A percentile compares a stretch with the other conserved stretches of the same genome.
phyloP scores from a whole-genome alignment of 2,329 filamentous ascomycete genomes.

The Taxawa tesnikishii region DNA sequence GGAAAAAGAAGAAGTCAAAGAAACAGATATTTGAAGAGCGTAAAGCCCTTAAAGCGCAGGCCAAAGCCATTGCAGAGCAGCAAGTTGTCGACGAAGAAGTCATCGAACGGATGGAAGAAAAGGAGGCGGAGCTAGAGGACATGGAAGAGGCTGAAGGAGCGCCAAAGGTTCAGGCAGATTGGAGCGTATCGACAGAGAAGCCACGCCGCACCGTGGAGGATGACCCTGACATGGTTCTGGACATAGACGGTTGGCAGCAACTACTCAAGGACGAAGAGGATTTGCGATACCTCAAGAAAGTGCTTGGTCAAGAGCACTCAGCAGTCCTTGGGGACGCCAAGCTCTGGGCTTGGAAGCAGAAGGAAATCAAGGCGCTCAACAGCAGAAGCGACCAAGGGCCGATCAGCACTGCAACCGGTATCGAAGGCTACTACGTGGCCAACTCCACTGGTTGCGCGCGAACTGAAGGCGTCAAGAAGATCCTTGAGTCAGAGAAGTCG shows the following conservation, averaged over 20 bases:
- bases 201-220: constrained; percentile 55
- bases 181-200: constrained; percentile 46
- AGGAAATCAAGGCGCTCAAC: constrained; percentile 59
- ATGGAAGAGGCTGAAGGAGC: constrained; percentile 27
- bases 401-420: constrained; percentile 39
- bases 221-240: constrained; percentile 49
- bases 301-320: constrained; percentile 33
- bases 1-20: constrained; percentile 60
- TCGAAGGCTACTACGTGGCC: constrained; percentile 66
- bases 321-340: constrained; percentile 44
- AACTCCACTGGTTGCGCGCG: constrained; percentile 77
- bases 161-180: constrained; percentile 39
- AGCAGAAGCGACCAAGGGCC: constrained; percentile 42
- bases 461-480: constrained; percentile 90
- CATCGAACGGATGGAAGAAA: constrained; percentile 23
- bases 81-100: constrained; percentile 18
- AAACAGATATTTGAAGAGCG: constrained; percentile 62
- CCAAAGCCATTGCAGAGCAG: constrained; percentile 16
- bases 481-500: constrained; percentile 92
- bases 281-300: constrained; percentile 41
- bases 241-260: constrained; percentile 59
- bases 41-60: constrained; percentile 41
- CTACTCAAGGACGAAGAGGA: constrained; percentile 59
- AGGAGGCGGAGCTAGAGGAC: constrained; percentile 32
- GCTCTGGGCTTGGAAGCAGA: constrained; percentile 60